Evolutionary conservation across 345 rosid species (phyloP).

Genomic region (Gossypioides kirkii): DNA sequence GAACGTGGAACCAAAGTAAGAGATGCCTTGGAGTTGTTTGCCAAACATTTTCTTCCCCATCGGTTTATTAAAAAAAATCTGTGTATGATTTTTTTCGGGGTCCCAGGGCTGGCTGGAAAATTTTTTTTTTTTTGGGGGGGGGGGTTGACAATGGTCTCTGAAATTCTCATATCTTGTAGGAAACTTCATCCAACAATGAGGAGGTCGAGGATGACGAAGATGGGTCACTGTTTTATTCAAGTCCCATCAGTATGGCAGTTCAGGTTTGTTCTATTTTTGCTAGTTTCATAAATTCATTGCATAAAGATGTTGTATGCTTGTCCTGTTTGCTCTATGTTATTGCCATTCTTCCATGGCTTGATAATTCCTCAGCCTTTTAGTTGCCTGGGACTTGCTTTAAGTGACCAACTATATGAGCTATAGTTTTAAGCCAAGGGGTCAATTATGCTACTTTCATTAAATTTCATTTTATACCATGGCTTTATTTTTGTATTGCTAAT

Average conservation of each 20-base stretch:
- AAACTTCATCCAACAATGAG: slow-evolving; percentile 34
- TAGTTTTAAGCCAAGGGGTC: not conserved
- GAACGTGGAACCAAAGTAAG: slow-evolving; percentile 49
- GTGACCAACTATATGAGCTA: not conserved
- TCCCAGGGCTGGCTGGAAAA: not conserved
- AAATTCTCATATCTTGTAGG: slow-evolving; percentile 38
- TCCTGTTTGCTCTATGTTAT: not conserved
- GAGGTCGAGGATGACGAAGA: slow-evolving; percentile 73
- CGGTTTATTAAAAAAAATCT: not conserved
- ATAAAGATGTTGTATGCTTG: not conserved
- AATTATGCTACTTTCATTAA: not conserved
- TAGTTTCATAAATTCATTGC: slow-evolving; percentile 2
- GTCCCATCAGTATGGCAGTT: slow-evolving; percentile 74
- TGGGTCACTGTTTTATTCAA: slow-evolving; percentile 70
- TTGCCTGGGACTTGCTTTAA: not conserved
- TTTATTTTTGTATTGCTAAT: not conserved
- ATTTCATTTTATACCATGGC: not conserved
- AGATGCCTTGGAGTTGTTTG: not conserved
- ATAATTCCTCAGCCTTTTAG: not conserved
- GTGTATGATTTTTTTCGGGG: not conserved
- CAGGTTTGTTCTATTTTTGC: slow-evolving; percentile 44
- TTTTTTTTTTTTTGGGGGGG: too few relatives aligned
- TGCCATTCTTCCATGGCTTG: not conserved
- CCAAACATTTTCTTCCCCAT: not conserved
- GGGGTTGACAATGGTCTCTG: slow-evolving; percentile 14